phyloP scores from a whole-genome alignment of 345 rosid genomes.

The Chamaenerion angustifolium region DNA sequence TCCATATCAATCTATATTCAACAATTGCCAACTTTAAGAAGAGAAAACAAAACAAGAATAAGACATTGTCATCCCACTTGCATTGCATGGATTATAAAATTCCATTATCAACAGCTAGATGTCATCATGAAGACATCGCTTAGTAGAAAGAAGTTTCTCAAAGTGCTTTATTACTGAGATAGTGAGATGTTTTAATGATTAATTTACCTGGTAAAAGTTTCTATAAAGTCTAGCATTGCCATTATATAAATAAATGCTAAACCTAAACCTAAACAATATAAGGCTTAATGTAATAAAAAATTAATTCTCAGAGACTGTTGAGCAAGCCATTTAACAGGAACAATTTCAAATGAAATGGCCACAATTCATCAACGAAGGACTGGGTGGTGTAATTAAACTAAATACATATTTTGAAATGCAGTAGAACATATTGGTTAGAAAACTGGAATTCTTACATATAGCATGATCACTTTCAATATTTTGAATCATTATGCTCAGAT shows the following conservation, averaged over 20 bases:
- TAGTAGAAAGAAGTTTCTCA: too few species aligned
- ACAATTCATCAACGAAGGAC: too few species aligned
- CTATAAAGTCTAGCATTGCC: too few species aligned
- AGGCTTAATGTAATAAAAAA: not conserved
- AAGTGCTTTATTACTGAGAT: too few species aligned
- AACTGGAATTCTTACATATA: conserved; percentile 26
- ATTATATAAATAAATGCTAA: too few species aligned
- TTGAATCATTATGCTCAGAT: conserved; percentile 56
- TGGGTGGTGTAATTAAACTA: too few species aligned
- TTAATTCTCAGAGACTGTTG: not conserved
- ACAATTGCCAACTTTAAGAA: not conserved
- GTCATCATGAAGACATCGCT: too few species aligned
- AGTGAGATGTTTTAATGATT: too few species aligned
- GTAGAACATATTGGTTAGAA: not conserved
- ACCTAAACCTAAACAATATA: not conserved
- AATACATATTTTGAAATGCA: not conserved
- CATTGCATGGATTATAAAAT: too few species aligned
- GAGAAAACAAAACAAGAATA: not conserved
- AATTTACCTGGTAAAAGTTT: too few species aligned
- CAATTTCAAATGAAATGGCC: not conserved
- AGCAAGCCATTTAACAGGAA: not conserved
- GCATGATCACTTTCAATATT: conserved; percentile 48
- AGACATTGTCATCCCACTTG: too few species aligned
- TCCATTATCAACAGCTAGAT: too few species aligned
- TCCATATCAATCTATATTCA: not conserved